phyloP scores from a whole-genome alignment of 441 rosid species.

The Euphorbia corollata region DNA sequence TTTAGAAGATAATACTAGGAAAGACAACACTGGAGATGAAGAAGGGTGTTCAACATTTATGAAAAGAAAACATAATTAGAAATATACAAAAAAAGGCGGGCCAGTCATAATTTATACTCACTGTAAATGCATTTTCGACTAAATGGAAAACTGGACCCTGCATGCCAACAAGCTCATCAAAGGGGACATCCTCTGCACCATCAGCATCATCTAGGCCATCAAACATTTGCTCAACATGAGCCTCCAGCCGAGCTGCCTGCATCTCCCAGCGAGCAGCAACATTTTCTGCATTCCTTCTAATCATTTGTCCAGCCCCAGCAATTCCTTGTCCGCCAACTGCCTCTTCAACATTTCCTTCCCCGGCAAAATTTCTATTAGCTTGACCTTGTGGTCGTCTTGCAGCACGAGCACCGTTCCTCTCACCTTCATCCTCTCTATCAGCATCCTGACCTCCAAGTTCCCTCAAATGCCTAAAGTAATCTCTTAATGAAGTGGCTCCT shows the following conservation, averaged over 20 bases:
- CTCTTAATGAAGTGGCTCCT: conserved; percentile 95
- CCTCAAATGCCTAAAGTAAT: conserved; percentile 90
- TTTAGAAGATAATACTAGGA: background rate
- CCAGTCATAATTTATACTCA: conserved; percentile 33
- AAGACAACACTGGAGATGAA: no score
- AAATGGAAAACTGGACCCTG: conserved; percentile 99
- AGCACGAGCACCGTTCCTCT: conserved; percentile 83
- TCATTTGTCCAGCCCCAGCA: conserved; percentile 70
- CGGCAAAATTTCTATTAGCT: conserved; percentile 70
- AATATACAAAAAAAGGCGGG: conserved; percentile 8
- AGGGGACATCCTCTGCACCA: conserved; percentile 99
- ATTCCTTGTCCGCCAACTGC: conserved; percentile 68
- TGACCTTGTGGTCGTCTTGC: conserved; percentile 67
- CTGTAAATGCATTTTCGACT: conserved; percentile 98
- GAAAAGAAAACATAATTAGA: conserved; percentile 2
- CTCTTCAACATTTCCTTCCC: conserved; percentile 76
- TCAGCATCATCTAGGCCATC: conserved; percentile 98
- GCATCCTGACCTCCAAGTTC: conserved; percentile 94
- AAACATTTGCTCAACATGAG: conserved; percentile 97
- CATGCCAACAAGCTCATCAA: conserved; percentile 99
- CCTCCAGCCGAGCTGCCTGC: conserved; percentile 98
- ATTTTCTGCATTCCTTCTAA: conserved; percentile 88
- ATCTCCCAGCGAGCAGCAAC: conserved; percentile 95
- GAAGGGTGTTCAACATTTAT: no score
- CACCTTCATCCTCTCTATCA: conserved; percentile 91